A percentile compares a stretch with the other conserved stretches of the same genome.
Evolutionary conservation across 208 protist species (phyloP).

Genomic region (Leptomonas pyrrhocoris): DNA sequence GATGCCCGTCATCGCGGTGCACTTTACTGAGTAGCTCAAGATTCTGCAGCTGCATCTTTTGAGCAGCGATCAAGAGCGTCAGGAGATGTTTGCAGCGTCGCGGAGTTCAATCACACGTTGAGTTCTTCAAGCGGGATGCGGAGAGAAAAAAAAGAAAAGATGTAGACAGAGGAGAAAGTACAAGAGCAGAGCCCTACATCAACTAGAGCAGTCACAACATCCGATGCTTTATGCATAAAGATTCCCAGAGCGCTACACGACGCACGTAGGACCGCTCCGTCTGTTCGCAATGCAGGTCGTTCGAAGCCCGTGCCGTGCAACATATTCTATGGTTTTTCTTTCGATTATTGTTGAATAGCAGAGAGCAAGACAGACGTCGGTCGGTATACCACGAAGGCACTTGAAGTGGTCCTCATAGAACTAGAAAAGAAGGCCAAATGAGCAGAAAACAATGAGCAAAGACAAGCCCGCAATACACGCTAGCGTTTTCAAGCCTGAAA

Average conservation of each 20-base stretch:
- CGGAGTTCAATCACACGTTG: neutral
- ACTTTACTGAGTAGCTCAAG: conserved; percentile 23
- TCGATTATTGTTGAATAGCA: neutral
- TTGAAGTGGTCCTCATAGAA: conserved; percentile 2
- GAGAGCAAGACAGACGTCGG: neutral
- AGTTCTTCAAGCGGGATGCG: conserved; percentile 7
- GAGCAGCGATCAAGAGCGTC: neutral
- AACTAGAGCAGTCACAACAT: too few species aligned
- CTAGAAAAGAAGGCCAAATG: conserved; percentile 25
- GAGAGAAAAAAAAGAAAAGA: conserved; percentile 3
- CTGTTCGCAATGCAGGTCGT: too few species aligned
- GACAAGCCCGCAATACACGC: neutral
- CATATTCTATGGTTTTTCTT: neutral
- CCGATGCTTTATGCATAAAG: too few species aligned
- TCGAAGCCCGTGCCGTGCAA: too few species aligned
- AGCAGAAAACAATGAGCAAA: conserved; percentile 12
- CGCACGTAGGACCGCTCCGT: too few species aligned
- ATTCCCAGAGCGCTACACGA: too few species aligned
- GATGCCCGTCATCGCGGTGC: conserved; percentile 1
- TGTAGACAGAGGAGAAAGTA: conserved; percentile 3
- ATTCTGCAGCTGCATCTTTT: conserved; percentile 24
- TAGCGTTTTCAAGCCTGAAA: neutral
- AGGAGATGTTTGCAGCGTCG: neutral
- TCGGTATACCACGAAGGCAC: conserved; percentile 18
- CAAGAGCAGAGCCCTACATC: neutral